A percentile compares a stretch with the other conserved stretches of the same genome.
These are phyloP conservation scores for Penicillium palitans DNA, from an alignment of 2,329 filamentous ascomycete genomes.

Conservation along the genomic window DNA sequence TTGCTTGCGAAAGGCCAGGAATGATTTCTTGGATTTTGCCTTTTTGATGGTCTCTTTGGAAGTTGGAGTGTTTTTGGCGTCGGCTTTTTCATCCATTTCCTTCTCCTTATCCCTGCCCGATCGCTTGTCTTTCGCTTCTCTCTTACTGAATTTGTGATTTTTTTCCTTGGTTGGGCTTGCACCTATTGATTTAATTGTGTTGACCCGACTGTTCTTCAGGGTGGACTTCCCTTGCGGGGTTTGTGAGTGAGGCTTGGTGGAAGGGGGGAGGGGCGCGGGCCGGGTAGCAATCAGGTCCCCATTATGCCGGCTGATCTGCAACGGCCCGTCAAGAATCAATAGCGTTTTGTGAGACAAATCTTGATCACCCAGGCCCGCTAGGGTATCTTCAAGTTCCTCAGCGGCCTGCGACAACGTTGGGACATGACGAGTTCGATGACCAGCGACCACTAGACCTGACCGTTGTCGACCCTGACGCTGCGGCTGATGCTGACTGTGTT, in stretches of 20 bases:
- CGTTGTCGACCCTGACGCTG: conserved; percentile 11
- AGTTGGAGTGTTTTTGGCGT: neutral
- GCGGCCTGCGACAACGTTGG: conserved; percentile 37
- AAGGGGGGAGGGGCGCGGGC: conserved; percentile 33
- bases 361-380: conserved; percentile 10
- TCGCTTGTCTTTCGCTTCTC: neutral
- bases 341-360: conserved; percentile 12
- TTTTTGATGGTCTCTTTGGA: neutral
- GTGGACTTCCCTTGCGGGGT: neutral
- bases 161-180: conserved; percentile 4
- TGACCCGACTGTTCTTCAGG: neutral
- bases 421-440: conserved; percentile 13
- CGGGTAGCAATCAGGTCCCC: conserved; percentile 37
- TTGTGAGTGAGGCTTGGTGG: conserved; percentile 19
- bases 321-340: conserved; percentile 27
- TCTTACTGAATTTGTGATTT: conserved; percentile 4
- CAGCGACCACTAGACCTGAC: conserved; percentile 2
- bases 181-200: neutral
- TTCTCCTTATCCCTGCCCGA: neutral
- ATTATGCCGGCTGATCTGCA: conserved; percentile 38
- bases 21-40: conserved; percentile 3
- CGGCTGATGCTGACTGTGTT: neutral
- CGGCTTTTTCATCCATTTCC: neutral
- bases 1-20: conserved; percentile 7
- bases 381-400: conserved; percentile 32